Conservation (phyloP, 2,329 filamentous ascomycete species). For the Sporothrix brunneoviolacea region DNA sequence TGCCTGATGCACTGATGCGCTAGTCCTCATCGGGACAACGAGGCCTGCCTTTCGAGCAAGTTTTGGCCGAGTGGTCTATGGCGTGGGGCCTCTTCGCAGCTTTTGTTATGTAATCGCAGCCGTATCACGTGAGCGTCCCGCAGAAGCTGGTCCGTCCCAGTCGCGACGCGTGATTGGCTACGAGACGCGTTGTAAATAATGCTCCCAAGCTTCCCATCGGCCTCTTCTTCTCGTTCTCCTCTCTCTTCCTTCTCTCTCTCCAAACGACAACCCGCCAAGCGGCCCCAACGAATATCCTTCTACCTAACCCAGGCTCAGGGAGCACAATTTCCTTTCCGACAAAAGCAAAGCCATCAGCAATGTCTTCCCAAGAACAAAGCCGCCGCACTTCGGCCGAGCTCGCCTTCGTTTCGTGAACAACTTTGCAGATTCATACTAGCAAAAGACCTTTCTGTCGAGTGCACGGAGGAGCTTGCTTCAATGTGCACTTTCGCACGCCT, state of each 20-base stretch:
- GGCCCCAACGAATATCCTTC: not conserved
- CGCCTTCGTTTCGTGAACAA: not conserved
- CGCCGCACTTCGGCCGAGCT: not conserved
- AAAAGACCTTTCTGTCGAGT: slow-evolving; percentile 5
- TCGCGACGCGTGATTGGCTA: slow-evolving; percentile 14
- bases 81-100: no score
- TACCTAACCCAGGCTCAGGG: not conserved
- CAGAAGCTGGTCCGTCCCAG: not conserved
- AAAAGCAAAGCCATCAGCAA: not conserved
- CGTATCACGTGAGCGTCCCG: not conserved
- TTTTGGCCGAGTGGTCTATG: no score
- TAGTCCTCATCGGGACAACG: no score
- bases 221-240: not conserved
- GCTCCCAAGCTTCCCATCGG: not conserved
- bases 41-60: no score
- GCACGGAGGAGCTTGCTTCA: not conserved
- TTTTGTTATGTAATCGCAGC: no score
- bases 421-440: not conserved
- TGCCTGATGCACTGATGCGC: no score
- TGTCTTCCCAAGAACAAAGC: not conserved
- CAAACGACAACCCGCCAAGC: not conserved
- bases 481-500: slow-evolving; percentile 47
- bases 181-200: slow-evolving; percentile 8
- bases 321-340: not conserved
- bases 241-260: not conserved